Base-by-base conservation (phyloP, 805 yeast genomes). In the Suhomyces canberraensis region DNA sequence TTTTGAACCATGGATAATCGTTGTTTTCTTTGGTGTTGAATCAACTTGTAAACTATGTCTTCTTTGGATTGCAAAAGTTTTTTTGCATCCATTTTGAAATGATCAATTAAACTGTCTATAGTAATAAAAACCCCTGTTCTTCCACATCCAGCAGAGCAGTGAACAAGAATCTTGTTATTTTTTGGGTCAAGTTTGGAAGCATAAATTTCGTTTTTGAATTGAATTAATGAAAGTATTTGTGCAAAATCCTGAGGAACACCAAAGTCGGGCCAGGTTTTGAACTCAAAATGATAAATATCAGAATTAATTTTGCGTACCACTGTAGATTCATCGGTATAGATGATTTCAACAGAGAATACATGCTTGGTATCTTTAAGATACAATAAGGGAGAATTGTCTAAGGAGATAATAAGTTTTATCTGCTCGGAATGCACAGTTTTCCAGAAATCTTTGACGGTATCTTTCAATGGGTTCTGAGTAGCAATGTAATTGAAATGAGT, bases 1-100 rank as follows among this genome's bases (percentile, higher is more conserved):
- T 79, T 83, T 54, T 86, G 95, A 11, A 87, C 95, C 93, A 86
- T 86, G 4, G 89, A 79, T 17, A 86, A 69, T 46, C 95, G 62
- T 57, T 85, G 93, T 42, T 76, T 73, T 47, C 95, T 69, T 50
- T 86, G 78, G 35, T 69, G 73, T 46, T 81, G 77, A 9, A 86
- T 81, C 3, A 78, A 73, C 46, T 78, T 72, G 48, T 73, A 78
- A 3, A 86, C 68, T 39, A 82, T 63, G 57, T 84, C 93, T 16
- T 62, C 59, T 3, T 33, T 44, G 3, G 55, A 45, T 15, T 44
- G 45, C 24, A 41, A 27, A 16, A 39, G 36, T 11, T 25, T 13
- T 13, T 19, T 17, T 8, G 21, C 15, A 25, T 31, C 36, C 16
- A 29, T 25, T 7, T 28, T 31, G 28, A 51, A 52, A 22, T 46